Evolutionary conservation across 805 yeast species (phyloP).

Genomic region (Blastobotrys chiropterorum): DNA sequence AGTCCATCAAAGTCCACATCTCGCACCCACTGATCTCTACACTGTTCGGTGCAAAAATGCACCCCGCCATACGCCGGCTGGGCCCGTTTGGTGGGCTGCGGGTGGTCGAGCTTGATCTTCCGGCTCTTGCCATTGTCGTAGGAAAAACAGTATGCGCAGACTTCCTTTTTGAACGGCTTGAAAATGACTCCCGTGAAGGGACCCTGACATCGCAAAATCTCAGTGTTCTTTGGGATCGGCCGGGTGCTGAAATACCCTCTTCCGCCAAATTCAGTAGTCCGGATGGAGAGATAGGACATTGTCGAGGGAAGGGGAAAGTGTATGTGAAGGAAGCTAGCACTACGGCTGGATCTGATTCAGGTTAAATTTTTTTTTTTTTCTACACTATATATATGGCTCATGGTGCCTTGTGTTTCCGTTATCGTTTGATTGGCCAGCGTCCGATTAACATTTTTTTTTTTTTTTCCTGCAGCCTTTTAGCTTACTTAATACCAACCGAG

Average conservation of each 20-base stretch:
- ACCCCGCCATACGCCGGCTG: constrained; percentile 36
- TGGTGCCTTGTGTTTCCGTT: not conserved
- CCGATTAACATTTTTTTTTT: not conserved
- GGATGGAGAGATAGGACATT: not conserved
- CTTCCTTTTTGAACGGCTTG: constrained; percentile 55
- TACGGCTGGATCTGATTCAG: not conserved
- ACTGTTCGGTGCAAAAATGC: constrained; percentile 49
- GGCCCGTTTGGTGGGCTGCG: constrained; percentile 9
- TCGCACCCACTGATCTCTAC: constrained; percentile 35
- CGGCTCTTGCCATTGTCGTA: constrained; percentile 44
- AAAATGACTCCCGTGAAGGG: constrained; percentile 46
- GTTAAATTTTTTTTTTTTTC: too few relatives aligned
- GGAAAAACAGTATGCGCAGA: constrained; percentile 47
- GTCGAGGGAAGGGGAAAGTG: not conserved
- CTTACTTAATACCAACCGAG: not conserved
- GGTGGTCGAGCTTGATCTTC: constrained; percentile 28
- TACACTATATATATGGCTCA: not conserved
- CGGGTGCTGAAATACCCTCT: constrained; percentile 49
- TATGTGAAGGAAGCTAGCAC: too few relatives aligned
- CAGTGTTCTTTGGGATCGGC: constrained; percentile 36
- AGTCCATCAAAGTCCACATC: constrained; percentile 33
- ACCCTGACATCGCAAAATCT: constrained; percentile 34
- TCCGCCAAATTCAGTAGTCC: constrained; percentile 46
- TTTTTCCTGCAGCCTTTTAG: not conserved
- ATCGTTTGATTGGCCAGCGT: not conserved